Conservation (phyloP, 2,329 filamentous ascomycete species). For the Fonsecaea multimorphosa region DNA sequence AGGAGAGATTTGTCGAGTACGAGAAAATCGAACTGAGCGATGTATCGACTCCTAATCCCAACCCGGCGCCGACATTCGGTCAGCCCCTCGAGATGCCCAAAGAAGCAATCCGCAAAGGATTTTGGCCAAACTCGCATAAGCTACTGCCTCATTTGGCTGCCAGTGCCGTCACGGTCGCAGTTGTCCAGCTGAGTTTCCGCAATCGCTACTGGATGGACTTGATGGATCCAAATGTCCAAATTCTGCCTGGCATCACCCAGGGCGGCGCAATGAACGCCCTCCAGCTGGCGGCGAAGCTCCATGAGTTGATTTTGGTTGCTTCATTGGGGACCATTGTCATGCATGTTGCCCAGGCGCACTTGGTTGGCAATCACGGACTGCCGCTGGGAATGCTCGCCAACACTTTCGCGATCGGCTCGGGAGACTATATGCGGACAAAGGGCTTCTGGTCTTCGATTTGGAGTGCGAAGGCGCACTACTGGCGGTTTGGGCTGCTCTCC, state of each 20-base stretch:
- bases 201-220: slow-evolving; percentile 36
- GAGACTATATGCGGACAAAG: slow-evolving; percentile 39
- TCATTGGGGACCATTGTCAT: slow-evolving; percentile 40
- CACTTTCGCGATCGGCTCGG: slow-evolving; percentile 36
- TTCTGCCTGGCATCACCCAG: slow-evolving; percentile 35
- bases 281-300: slow-evolving; percentile 40
- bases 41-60: slow-evolving; percentile 5
- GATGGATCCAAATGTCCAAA: slow-evolving; percentile 36
- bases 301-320: slow-evolving; percentile 40
- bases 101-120: slow-evolving; percentile 26
- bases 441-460: slow-evolving; percentile 37
- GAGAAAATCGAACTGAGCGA: slow-evolving; percentile 21
- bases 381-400: slow-evolving; percentile 40
- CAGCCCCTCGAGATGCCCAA: slow-evolving; percentile 25
- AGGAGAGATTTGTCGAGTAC: slow-evolving; percentile 16
- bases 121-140: slow-evolving; percentile 29
- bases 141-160: slow-evolving; percentile 38
- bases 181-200: slow-evolving; percentile 37
- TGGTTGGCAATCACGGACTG: slow-evolving; percentile 37
- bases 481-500: slow-evolving; percentile 31
- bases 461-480: slow-evolving; percentile 30
- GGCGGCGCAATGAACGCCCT: slow-evolving; percentile 40
- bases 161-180: slow-evolving; percentile 29
- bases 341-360: slow-evolving; percentile 35
- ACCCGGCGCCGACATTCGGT: slow-evolving; percentile 12